Conservation (phyloP, 2,329 filamentous ascomycete genomes). For the Apiospora pterosperma region DNA sequence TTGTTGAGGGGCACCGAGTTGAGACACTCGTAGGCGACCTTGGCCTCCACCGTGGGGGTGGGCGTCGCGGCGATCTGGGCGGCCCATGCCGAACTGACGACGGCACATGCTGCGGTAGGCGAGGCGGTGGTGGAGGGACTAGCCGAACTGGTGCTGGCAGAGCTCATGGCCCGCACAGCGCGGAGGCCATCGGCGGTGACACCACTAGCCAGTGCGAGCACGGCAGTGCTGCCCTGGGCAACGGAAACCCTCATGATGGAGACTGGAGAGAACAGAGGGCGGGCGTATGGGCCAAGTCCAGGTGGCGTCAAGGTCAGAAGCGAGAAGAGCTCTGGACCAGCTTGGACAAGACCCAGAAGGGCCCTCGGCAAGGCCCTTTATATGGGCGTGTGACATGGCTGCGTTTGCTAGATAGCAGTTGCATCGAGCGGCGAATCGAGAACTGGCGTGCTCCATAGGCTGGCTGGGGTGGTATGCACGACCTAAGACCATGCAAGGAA, state of each 20-base stretch:
- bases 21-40: slow-evolving; percentile 36
- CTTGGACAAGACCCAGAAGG: background rate
- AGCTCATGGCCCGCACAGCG: background rate
- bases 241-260: background rate
- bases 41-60: slow-evolving; percentile 32
- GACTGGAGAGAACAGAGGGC: background rate
- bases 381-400: background rate
- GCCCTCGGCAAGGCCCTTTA: background rate
- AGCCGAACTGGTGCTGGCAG: slow-evolving; percentile 8
- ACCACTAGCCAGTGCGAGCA: background rate
- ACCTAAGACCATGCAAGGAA: background rate
- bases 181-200: background rate
- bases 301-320: background rate
- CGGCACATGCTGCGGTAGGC: slow-evolving; percentile 20
- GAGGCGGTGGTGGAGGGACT: slow-evolving; percentile 5
- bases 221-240: background rate
- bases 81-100: slow-evolving; percentile 27
- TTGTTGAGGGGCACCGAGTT: slow-evolving; percentile 38
- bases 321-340: background rate
- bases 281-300: background rate
- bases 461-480: background rate
- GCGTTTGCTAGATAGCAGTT: background rate
- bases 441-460: background rate
- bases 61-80: slow-evolving; percentile 19
- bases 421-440: background rate